Conservation (phyloP, 176 grass and related monocot species). For the sorghum (Sorghum bicolor) region Sorghum_bicolor_NCBIv3 NC_012878.2:53226001-53226500, state of each 20-base stretch:
- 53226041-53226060: neutral
- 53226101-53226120: conserved; percentile 47
- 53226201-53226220: conserved; percentile 43
- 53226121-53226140: conserved; percentile 14
- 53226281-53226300: neutral
- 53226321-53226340: conserved; percentile 52
- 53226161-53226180: conserved; percentile 41
- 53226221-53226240: conserved; percentile 40
- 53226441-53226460: neutral
- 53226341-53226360: conserved; percentile 50
- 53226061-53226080: neutral
- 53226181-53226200: conserved; percentile 50
- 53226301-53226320: conserved; percentile 69
- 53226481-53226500: conserved; percentile 54
- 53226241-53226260: conserved; percentile 4
- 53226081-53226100: conserved; percentile 36
- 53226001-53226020: neutral
- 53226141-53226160: conserved; percentile 47
- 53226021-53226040: neutral
- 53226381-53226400: conserved; percentile 47
- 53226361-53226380: conserved; percentile 44
- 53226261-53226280: neutral
- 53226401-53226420: neutral
- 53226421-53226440: neutral
- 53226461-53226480: conserved; percentile 62